Evolutionary conservation across 1,284 basidiomycete genomes (phyloP).

Genomic region (Melampsora americana): DNA sequence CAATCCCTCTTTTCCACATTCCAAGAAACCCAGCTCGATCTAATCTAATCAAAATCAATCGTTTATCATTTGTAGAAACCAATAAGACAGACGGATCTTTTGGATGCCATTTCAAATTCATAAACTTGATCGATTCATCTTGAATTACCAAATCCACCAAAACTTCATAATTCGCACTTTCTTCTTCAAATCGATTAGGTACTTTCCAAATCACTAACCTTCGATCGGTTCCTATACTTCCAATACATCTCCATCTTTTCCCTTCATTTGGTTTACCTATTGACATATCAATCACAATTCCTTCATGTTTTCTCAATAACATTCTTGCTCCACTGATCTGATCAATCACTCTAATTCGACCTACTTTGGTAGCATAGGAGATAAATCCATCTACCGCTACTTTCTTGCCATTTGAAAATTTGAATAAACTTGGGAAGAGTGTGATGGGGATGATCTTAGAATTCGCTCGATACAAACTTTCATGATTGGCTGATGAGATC

Average conservation of each 20-base stretch:
- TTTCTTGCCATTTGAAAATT: slow-evolving; percentile 16
- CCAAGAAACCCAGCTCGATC: slow-evolving; percentile 13
- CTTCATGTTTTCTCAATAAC: slow-evolving; percentile 31
- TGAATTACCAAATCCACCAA: background rate
- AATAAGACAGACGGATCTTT: slow-evolving; percentile 21
- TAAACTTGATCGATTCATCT: background rate
- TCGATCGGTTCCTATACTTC: slow-evolving; percentile 17
- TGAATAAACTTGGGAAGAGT: slow-evolving; percentile 14
- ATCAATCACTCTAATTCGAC: slow-evolving; percentile 34
- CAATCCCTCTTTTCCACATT: slow-evolving; percentile 18
- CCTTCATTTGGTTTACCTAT: slow-evolving; percentile 7
- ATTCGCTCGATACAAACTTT: slow-evolving; percentile 22
- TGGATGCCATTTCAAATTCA: slow-evolving; percentile 18
- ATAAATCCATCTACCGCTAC: slow-evolving; percentile 40
- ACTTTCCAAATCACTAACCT: slow-evolving; percentile 38
- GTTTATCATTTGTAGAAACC: slow-evolving; percentile 26
- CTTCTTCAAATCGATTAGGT: slow-evolving; percentile 26
- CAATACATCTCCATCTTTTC: slow-evolving; percentile 21
- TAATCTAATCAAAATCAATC: slow-evolving; percentile 23
- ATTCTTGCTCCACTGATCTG: slow-evolving; percentile 34
- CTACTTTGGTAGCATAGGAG: slow-evolving; percentile 38
- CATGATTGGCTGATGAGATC: background rate
- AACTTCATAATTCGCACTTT: slow-evolving; percentile 15
- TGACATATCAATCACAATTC: slow-evolving; percentile 30
- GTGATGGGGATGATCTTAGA: slow-evolving; percentile 27